Evolutionary conservation across 495 filamentous ascomycete species (phyloP).

Genomic region (Aspergillus leporis): DNA sequence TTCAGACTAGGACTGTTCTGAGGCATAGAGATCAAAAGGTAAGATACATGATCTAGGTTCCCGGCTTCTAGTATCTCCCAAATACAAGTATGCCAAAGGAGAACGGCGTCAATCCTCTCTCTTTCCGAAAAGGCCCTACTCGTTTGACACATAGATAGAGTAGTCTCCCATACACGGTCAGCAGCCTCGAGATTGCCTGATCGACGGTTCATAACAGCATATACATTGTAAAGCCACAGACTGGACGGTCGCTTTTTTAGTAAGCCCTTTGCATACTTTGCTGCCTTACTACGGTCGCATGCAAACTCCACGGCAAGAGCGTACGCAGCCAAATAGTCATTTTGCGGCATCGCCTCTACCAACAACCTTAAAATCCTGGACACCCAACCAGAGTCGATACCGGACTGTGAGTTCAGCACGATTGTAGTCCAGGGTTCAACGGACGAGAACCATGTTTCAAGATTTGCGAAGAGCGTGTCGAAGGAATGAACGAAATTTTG

Average conservation of each 20-base stretch:
- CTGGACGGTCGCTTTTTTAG: conserved; percentile 67
- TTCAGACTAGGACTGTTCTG: conserved; percentile 30
- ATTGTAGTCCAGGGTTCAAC: conserved; percentile 34
- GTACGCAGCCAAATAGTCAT: conserved; percentile 66
- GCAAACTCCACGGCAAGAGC: conserved; percentile 67
- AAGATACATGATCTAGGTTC: conserved; percentile 46
- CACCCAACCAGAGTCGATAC: conserved; percentile 48
- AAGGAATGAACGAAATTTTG: conserved; percentile 36
- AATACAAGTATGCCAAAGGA: conserved; percentile 70
- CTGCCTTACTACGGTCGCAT: conserved; percentile 55
- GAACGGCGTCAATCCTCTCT: conserved; percentile 42
- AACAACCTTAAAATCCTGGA: conserved; percentile 57
- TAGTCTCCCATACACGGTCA: conserved; percentile 63
- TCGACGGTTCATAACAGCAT: conserved; percentile 69
- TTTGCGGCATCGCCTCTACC: conserved; percentile 33
- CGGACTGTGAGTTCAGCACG: conserved; percentile 14
- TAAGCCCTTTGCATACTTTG: conserved; percentile 70
- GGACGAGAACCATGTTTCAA: conserved; percentile 43
- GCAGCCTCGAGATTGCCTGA: conserved; percentile 55
- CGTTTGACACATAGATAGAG: conserved; percentile 52
- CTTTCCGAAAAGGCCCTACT: conserved; percentile 36
- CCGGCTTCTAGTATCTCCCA: conserved; percentile 63
- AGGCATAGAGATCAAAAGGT: conserved; percentile 46
- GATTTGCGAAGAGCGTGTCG: conserved; percentile 42
- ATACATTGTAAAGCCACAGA: conserved; percentile 73